Percentiles rank a stretch among this genome's conserved stretches.
Evolutionary conservation across 805 yeast species (phyloP).

Genomic region (Schizosaccharomyces japonicus): DNA sequence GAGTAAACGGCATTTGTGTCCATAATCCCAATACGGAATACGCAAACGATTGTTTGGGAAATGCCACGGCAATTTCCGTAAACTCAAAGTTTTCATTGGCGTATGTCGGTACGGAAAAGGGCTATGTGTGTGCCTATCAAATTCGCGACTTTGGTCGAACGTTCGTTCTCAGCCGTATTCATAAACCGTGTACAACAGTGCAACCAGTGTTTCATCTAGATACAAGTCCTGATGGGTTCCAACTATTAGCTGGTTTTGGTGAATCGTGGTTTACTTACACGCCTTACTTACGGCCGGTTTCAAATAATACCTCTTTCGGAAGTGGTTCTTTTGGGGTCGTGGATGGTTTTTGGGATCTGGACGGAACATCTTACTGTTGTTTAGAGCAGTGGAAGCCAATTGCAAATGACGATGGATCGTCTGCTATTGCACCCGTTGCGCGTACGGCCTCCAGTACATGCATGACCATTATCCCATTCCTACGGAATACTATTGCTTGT

Average conservation of each 20-base stretch:
- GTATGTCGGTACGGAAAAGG: background rate
- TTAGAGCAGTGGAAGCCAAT: no score
- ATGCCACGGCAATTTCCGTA: background rate
- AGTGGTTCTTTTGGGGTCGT: background rate
- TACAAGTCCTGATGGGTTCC: background rate
- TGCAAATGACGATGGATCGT: no score
- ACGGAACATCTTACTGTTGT: background rate
- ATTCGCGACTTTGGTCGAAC: background rate
- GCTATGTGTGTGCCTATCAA: background rate
- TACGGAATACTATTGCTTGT: background rate
- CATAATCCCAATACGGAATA: background rate
- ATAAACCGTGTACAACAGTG: background rate
- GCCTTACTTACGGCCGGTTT: background rate
- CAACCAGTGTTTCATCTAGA: background rate
- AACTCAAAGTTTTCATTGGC: background rate
- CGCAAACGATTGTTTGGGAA: background rate
- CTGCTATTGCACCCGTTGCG: no score
- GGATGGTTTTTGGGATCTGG: background rate
- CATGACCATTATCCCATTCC: background rate
- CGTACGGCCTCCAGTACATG: no score
- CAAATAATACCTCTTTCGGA: background rate
- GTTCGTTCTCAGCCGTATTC: background rate
- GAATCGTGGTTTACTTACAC: background rate
- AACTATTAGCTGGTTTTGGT: background rate
- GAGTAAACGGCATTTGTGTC: background rate